Conservation (phyloP, 2,329 filamentous ascomycete genomes). For the Lachnellula occidentalis region DNA sequence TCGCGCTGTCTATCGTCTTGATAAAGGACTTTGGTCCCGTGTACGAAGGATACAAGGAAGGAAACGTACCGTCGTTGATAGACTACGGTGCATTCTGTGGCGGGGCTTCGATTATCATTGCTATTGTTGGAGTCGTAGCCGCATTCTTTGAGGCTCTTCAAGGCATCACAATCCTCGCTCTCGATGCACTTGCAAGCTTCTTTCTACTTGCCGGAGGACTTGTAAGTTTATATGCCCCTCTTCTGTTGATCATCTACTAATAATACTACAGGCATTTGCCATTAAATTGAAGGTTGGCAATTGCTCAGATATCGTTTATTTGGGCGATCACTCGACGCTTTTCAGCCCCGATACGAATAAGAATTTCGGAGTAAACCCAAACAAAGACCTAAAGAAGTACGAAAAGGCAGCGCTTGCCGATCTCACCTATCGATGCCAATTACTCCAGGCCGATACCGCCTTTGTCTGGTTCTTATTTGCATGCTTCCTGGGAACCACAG, state of each 20-base stretch:
- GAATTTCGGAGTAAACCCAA: background rate
- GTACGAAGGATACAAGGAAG: background rate
- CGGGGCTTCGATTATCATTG: conserved; percentile 18
- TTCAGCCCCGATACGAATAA: conserved; percentile 9
- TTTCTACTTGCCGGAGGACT: conserved; percentile 26
- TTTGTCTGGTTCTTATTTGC: conserved; percentile 24
- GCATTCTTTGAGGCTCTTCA: conserved; percentile 22
- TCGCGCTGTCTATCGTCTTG: conserved; percentile 22
- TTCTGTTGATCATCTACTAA: background rate
- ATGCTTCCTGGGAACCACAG: conserved; percentile 14
- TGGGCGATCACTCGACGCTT: conserved; percentile 6
- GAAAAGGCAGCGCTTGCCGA: conserved; percentile 1
- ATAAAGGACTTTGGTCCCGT: conserved; percentile 20
- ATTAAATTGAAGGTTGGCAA: conserved; percentile 18
- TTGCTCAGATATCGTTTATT: conserved; percentile 13
- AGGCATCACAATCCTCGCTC: conserved; percentile 18
- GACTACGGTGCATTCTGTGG: conserved; percentile 27
- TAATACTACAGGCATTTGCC: conserved; percentile 21
- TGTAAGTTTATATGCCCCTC: conserved; percentile 14
- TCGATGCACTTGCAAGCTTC: conserved; percentile 23
- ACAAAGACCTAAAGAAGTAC: background rate
- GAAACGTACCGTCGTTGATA: conserved; percentile 14
- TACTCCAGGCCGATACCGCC: conserved; percentile 21
- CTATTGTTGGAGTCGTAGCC: conserved; percentile 17
- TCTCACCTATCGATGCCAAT: conserved; percentile 13